phyloP scores from a whole-genome alignment of 2,329 filamentous ascomycete genomes.

The Epichloe aotearoae region DNA sequence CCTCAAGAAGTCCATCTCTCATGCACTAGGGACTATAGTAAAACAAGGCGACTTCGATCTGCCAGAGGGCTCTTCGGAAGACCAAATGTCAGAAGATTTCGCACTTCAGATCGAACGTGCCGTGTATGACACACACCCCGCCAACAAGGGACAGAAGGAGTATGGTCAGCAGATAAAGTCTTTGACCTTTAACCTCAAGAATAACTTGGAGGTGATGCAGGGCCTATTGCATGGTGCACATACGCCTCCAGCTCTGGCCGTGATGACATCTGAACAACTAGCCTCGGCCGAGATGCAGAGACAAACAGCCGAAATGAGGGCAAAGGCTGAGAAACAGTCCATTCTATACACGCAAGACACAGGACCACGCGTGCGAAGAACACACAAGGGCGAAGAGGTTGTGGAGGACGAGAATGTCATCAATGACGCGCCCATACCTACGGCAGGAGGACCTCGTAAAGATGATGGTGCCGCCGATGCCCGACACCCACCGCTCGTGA shows the following conservation, averaged over 20 bases:
- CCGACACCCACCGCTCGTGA: conserved; percentile 15
- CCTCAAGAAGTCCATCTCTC: conserved; percentile 54
- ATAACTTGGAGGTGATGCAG: conserved; percentile 65
- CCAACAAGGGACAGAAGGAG: conserved; percentile 30
- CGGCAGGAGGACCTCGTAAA: conserved; percentile 10
- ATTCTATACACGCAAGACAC: conserved; percentile 63
- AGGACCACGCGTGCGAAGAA: conserved; percentile 67
- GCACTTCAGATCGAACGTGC: conserved; percentile 71
- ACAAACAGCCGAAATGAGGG: conserved; percentile 63
- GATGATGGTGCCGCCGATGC: not conserved
- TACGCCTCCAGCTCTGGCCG: conserved; percentile 62
- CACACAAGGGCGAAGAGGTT: conserved; percentile 90
- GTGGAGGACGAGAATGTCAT: conserved; percentile 58
- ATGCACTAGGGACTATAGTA: conserved; percentile 51
- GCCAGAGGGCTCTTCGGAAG: conserved; percentile 48
- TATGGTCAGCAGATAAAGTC: conserved; percentile 56
- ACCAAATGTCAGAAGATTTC: conserved; percentile 53
- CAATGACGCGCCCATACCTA: conserved; percentile 22
- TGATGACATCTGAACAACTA: conserved; percentile 83
- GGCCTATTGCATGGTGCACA: conserved; percentile 62
- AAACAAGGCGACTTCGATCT: conserved; percentile 52
- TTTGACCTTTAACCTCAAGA: conserved; percentile 77
- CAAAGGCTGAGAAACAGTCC: conserved; percentile 68
- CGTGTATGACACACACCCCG: conserved; percentile 42
- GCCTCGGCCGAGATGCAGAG: conserved; percentile 79